Base-by-base conservation (phyloP, 192 early-diverging fungal genomes). In the Entophlyctis luteolus region DNA sequence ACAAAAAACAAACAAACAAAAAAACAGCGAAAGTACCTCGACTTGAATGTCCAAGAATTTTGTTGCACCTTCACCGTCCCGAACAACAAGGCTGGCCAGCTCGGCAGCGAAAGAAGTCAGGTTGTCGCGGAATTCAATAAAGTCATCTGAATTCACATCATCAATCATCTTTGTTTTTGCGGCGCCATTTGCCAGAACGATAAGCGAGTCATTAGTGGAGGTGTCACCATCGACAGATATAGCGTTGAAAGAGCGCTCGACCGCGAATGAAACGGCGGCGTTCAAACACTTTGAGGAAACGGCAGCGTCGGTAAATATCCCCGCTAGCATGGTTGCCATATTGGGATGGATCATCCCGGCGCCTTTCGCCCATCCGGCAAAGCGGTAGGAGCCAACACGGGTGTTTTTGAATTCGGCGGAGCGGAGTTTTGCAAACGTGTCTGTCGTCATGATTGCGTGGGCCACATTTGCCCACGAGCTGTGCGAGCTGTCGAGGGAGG, bases 301-400 rank as follows among this genome's bases (percentile, higher is more conserved):
- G 10, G 81, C 66, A 4, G 84, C 80, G 75, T 98, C 96, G 0
- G 96, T 98, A 49, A 92, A 91, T 12, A 96, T 78, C 16, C 88
- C 86, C 5, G 88, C 88, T 35, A 98, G 80, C 67, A 98, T 76
- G 4, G 96, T 98, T 14, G 94, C 96, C 96, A 98, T 98, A 76
- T 96, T 93, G 10, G 96, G 96, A 71, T 98, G 96, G 56, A 98
- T 95, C 96, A 95, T 96, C 8, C 96, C 96, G 3, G 96, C 96
- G 35, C 96, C 96, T 79, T 98, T 98, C 22, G 88, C 87, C 75
- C 95, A 94, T 18, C 96, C 96, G 0, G 94, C 93, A 83, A 98
- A 88, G n/a, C 86, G 74, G 58, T 88, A 93, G 4, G 67, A 58
- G 10, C 69, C 58, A 16, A 79, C 82, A 20, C 23, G 35, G 23